phyloP scores from a whole-genome alignment of 192 early-diverging fungal genomes.

The Piromyces finnis region DNA sequence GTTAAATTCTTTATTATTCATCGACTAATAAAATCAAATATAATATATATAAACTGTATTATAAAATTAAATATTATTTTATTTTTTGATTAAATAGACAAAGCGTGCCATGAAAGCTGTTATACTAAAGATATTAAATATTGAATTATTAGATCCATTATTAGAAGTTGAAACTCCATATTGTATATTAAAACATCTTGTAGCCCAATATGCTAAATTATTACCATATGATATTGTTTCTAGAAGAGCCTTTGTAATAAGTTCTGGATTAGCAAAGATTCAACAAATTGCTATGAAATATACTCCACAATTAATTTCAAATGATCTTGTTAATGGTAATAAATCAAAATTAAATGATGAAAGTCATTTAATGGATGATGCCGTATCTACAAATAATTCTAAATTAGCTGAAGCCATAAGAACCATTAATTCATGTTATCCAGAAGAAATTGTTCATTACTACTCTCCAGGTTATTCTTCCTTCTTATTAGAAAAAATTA shows the following conservation, averaged over 20 bases:
- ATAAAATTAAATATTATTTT: no score
- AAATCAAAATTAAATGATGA: background rate
- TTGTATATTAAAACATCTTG: slow-evolving; percentile 34
- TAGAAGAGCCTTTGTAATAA: slow-evolving; percentile 28
- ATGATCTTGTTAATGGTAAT: background rate
- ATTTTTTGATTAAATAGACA: no score
- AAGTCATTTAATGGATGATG: background rate
- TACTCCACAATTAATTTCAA: slow-evolving; percentile 2
- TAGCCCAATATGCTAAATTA: slow-evolving; percentile 35
- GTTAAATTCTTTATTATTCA: no score
- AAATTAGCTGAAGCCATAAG: slow-evolving; percentile 36
- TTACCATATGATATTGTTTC: slow-evolving; percentile 34
- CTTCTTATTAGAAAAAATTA: slow-evolving; percentile 23
- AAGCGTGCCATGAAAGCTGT: slow-evolving; percentile 33
- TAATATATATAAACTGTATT: no score
- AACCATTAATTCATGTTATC: slow-evolving; percentile 37
- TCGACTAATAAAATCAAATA: no score
- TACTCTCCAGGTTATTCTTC: slow-evolving; percentile 37
- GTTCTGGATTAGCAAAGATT: slow-evolving; percentile 23
- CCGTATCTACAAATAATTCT: slow-evolving; percentile 13
- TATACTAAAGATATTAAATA: slow-evolving; percentile 24
- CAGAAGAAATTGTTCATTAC: slow-evolving; percentile 42
- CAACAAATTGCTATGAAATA: slow-evolving; percentile 31
- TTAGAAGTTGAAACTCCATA: slow-evolving; percentile 23
- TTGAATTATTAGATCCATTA: slow-evolving; percentile 31